Conservation (phyloP, 768 basidiomycete species). For the Leccinellum albellum region DNA sequence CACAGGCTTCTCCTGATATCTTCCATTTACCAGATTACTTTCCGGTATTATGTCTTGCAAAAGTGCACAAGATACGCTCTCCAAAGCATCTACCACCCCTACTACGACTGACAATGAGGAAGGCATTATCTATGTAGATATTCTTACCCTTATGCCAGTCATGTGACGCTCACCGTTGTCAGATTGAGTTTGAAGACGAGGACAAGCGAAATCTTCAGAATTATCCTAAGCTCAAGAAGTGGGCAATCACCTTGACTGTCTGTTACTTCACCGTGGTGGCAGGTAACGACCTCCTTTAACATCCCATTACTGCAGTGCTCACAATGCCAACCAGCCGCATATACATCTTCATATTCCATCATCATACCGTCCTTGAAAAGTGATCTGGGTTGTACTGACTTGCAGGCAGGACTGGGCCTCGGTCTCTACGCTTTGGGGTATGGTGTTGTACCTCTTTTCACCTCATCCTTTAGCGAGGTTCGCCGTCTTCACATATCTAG, state of each 20-base stretch:
- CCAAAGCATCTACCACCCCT: background rate
- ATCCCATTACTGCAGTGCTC: background rate
- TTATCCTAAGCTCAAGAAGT: conserved; percentile 38
- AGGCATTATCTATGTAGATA: conserved; percentile 10
- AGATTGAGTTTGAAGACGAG: conserved; percentile 39
- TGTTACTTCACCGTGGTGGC: conserved; percentile 26
- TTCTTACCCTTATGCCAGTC: background rate
- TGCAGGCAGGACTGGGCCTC: conserved; percentile 46
- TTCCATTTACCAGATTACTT: background rate
- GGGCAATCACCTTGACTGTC: conserved; percentile 33
- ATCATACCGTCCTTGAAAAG: conserved; percentile 53
- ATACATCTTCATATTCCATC: conserved; percentile 48
- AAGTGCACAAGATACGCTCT: background rate
- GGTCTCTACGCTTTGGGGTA: conserved; percentile 58
- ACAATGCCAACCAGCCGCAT: conserved; percentile 38
- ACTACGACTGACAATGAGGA: background rate
- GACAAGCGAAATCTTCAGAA: conserved; percentile 39
- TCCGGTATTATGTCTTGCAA: conserved; percentile 10
- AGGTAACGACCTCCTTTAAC: conserved; percentile 2
- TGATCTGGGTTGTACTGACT: conserved; percentile 40
- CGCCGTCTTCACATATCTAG: background rate
- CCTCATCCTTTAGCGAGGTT: conserved; percentile 62
- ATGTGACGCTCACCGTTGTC: conserved; percentile 1
- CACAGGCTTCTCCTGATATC: background rate
- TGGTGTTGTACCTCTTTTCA: conserved; percentile 55